Evolutionary conservation across 2,329 filamentous ascomycete species (phyloP), one percentile per base, ranked within the genome.

Genomic region (Ophiostoma novo-ulmi): DNA sequence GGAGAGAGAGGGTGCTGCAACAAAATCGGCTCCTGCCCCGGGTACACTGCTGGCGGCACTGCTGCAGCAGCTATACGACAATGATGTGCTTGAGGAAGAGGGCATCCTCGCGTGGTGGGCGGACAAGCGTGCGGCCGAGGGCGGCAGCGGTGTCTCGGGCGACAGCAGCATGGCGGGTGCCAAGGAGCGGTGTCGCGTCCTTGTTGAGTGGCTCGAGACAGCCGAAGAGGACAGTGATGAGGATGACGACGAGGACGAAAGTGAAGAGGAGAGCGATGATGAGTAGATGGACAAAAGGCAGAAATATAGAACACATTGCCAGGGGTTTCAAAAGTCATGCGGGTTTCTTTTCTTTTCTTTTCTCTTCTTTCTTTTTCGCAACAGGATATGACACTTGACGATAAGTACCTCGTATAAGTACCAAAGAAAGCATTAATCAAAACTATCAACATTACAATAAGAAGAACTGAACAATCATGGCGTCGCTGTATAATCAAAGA

Each of bases 41-140:
- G 85, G 86, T 14, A 90, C 76, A 80, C 85, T 97, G 11, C 85
- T 98, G 44, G 85, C 94, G 3, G 92, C 89, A 55, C 82, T 93
- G 75, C 86, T 93, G 75, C 95, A 96, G 81, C 91, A 93, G 79
- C 83, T 98, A 69, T 96, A 97, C 78, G 88, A 91, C 74, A 80
- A 91, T 67, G 95, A 98, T 74, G 85, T 97, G 20, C 81, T 97
- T 1, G 93, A 97, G 78, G 93, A 97, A 77, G 94, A 97, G 61
- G 93, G 91, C 0, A 91, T 97, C 74, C 81, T 94, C 76, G 85
- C 86, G 67, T 99, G 95, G 95, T 98, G 94, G 94, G 86, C 84
- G 26, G 90, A 97, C 78, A 84, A 85, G 67, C 79, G 89, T 76
- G 89, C 90, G 6, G 85, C 81, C 35, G 88, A 88, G 70, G 88